Conservation (phyloP, 2,329 filamentous ascomycete species). For the Colletotrichum chrysophilum region DNA sequence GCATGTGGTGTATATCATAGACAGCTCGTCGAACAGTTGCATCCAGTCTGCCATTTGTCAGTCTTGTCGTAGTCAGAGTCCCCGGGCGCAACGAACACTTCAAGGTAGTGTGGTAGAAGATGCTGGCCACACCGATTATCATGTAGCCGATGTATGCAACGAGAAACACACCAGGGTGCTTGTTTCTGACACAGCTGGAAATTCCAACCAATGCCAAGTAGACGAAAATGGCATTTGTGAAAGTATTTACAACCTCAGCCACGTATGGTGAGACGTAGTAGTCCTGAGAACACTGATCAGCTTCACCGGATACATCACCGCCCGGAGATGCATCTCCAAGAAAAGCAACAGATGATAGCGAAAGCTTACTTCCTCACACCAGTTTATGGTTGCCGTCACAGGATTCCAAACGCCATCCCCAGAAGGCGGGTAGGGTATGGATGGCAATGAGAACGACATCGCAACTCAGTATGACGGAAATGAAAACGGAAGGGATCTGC, state of each 20-base stretch:
- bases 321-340: background rate
- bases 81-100: background rate
- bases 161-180: background rate
- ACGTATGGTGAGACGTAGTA: background rate
- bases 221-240: background rate
- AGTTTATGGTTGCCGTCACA: background rate
- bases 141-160: background rate
- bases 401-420: background rate
- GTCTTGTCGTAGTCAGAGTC: background rate
- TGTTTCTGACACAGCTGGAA: background rate
- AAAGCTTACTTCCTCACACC: background rate
- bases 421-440: background rate
- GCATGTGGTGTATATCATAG: constrained; percentile 65
- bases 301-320: background rate
- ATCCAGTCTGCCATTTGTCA: constrained; percentile 50
- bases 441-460: background rate
- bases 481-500: background rate
- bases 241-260: background rate
- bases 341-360: background rate
- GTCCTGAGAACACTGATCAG: background rate
- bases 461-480: background rate
- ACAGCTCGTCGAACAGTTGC: constrained; percentile 63
- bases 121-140: background rate
- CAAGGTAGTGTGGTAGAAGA: background rate
- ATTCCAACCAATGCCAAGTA: background rate